Percentiles rank a stretch among this genome's conserved stretches.
phyloP scores from a whole-genome alignment of 2,329 filamentous ascomycete genomes.

The Cercospora zeina region DNA sequence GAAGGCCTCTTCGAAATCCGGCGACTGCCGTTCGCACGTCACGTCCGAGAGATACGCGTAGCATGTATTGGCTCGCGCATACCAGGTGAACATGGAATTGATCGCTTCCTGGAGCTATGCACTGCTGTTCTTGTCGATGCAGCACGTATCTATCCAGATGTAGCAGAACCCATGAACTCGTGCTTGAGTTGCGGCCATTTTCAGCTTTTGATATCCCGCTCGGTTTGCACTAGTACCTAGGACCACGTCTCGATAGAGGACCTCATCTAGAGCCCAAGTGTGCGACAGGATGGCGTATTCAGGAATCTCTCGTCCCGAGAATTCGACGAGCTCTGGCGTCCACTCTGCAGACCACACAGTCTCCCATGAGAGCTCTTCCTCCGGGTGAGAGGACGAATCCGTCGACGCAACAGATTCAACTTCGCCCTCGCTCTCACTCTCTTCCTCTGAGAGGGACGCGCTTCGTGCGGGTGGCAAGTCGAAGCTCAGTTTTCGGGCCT shows the following conservation, averaged over 20 bases:
- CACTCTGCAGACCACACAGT: slow-evolving; percentile 1
- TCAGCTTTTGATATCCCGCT: neutral
- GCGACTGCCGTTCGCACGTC: neutral
- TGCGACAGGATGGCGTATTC: slow-evolving; percentile 11
- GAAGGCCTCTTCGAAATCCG: neutral
- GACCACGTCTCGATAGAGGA: slow-evolving; percentile 1
- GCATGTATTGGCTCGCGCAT: neutral
- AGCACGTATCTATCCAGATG: slow-evolving; percentile 2
- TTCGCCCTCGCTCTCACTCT: neutral
- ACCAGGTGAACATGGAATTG: slow-evolving; percentile 1
- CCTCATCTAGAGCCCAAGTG: slow-evolving; percentile 5
- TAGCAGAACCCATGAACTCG: neutral
- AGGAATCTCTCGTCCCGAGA: slow-evolving; percentile 5
- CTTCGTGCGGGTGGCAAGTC: neutral
- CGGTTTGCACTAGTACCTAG: neutral
- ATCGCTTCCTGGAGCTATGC: slow-evolving; percentile 2
- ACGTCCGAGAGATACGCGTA: neutral
- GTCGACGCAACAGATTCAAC: neutral
- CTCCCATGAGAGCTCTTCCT: neutral
- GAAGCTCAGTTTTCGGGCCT: neutral
- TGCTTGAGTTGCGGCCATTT: neutral
- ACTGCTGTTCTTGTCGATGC: neutral
- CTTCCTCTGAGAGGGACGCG: neutral
- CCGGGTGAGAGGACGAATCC: neutral
- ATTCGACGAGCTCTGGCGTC: slow-evolving; percentile 3